Percentiles rank a stretch among this genome's conserved stretches.
Evolutionary conservation across 1,284 basidiomycete species (phyloP).

Genomic region (Trichosporon ovoides): DNA sequence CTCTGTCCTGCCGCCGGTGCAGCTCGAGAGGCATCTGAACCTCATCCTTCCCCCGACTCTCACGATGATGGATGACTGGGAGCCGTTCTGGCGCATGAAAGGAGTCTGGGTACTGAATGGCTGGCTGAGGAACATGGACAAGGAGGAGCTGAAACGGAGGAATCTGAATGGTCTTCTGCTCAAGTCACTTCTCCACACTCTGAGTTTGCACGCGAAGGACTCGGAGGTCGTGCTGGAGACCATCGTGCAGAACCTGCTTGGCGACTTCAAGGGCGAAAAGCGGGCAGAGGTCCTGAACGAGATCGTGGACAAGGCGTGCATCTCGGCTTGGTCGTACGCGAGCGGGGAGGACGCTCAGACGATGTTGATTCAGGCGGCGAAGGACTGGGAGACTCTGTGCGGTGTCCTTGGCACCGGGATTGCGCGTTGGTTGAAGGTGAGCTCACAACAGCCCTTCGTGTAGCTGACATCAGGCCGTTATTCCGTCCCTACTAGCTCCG

Average conservation of each 20-base stretch:
- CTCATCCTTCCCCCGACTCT: constrained; percentile 45
- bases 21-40: constrained; percentile 30
- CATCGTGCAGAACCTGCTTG: constrained; percentile 21
- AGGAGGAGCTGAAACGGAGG: constrained; percentile 33
- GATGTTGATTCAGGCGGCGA: constrained; percentile 32
- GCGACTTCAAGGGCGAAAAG: constrained; percentile 18
- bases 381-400: constrained; percentile 32
- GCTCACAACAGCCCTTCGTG: neutral
- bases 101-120: constrained; percentile 32
- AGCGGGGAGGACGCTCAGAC: constrained; percentile 32
- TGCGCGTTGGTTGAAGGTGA: constrained; percentile 45
- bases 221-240: neutral
- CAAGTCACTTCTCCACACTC: constrained; percentile 39
- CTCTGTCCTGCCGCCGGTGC: constrained; percentile 8
- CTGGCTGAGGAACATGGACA: constrained; percentile 24
- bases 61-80: constrained; percentile 48
- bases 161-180: constrained; percentile 40
- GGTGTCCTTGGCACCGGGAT: constrained; percentile 34
- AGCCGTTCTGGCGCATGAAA: constrained; percentile 37
- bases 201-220: constrained; percentile 29
- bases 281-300: constrained; percentile 30
- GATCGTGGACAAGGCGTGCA: constrained; percentile 36
- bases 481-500: constrained; percentile 42
- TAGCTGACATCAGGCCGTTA: constrained; percentile 29
- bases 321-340: constrained; percentile 42